Conservation (phyloP, 2,329 filamentous ascomycete species). For the Trichoderma atroviride region DNA sequence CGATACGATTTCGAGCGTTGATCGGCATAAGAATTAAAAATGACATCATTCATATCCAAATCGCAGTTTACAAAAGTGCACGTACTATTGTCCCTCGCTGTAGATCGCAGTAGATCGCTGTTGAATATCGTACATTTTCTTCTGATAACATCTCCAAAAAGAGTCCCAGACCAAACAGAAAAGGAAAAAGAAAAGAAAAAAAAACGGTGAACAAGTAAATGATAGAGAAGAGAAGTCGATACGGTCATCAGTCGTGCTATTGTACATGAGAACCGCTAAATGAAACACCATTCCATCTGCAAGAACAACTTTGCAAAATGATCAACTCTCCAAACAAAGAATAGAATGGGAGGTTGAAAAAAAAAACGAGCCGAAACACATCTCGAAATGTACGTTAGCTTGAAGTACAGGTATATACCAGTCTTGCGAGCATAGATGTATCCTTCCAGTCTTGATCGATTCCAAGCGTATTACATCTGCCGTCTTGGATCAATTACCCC, state of each 20-base stretch:
- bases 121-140: not conserved
- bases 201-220: not conserved
- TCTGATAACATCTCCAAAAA: not conserved
- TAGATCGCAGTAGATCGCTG: not conserved
- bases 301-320: not conserved
- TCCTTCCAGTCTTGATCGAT: not conserved
- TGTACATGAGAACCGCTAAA: not conserved
- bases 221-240: not conserved
- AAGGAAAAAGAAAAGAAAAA: not conserved
- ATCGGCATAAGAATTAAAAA: not conserved
- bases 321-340: not conserved
- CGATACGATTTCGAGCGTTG: not conserved
- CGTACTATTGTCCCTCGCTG: not conserved
- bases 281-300: not conserved
- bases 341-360: not conserved
- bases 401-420: not conserved
- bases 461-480: not conserved
- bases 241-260: conserved; percentile 1
- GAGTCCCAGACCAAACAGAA: too few species aligned
- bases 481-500: conserved; percentile 1
- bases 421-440: not conserved
- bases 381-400: not conserved
- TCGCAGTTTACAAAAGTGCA: not conserved
- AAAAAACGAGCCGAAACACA: not conserved
- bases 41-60: not conserved